Percentiles rank a stretch among this genome's conserved stretches.
Conservation (phyloP, 305 asterid genomes). For the Solanum hybrid region DNA sequence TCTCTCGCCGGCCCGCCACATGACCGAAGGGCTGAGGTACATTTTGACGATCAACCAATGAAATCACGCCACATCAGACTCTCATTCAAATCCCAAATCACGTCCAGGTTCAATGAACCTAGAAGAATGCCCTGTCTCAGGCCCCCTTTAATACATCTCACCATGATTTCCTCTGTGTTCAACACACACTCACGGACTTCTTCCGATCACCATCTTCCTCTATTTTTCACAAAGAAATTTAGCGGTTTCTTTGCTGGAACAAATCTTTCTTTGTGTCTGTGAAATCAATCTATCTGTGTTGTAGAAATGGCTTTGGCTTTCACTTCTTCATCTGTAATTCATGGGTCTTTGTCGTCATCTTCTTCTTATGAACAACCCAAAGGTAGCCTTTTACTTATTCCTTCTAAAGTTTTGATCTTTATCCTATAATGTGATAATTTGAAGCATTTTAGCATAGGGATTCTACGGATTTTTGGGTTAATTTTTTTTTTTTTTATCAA, state of each 20-base stretch:
- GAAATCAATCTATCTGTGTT: background rate
- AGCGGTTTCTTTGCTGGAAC: background rate
- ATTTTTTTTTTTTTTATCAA: background rate
- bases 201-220: background rate
- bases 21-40: constrained; percentile 46
- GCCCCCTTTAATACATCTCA: background rate
- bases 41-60: constrained; percentile 9
- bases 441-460: background rate
- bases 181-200: background rate
- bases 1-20: constrained; percentile 19
- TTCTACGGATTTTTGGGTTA: background rate
- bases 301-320: too few relatives aligned
- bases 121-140: constrained; percentile 7
- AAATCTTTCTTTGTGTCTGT: background rate
- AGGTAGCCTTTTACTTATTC: too few relatives aligned
- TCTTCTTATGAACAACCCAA: too few relatives aligned
- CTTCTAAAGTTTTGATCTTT: too few relatives aligned
- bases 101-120: constrained; percentile 80
- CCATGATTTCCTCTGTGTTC: background rate
- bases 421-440: too few relatives aligned
- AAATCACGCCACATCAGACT: constrained; percentile 12
- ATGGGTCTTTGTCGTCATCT: too few relatives aligned
- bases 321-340: too few relatives aligned
- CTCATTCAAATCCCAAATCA: constrained; percentile 13
- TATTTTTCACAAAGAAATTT: constrained; percentile 3